Base-by-base conservation (phyloP, 345 rosid species). In the Pistacia atlantica region DNA sequence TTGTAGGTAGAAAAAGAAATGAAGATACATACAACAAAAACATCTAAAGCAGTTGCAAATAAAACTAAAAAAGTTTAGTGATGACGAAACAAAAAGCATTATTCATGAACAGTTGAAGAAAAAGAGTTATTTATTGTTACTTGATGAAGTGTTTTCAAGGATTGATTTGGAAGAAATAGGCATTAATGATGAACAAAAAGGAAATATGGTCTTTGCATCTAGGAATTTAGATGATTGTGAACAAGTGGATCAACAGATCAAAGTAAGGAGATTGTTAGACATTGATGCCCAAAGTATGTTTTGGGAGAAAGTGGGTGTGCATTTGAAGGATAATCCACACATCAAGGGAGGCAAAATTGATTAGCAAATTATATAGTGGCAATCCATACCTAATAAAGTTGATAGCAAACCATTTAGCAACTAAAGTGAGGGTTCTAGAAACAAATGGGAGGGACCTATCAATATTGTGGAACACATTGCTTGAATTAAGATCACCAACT, bases 141-240 rank as follows among this genome's bases (percentile, higher is more conserved):
- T 78, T 57, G 76, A 71, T 78, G 67, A 35, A 72, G 61, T 72
- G 55, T 37, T 67, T 12, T 45, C 45, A 45, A 18, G n/a, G 18
- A 46, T 78, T 22, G 45, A 72, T 72, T n/a, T 72, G 11, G 8
- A 10, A 42, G 17, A 33, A 7, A 14, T 65, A 25, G 76, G 76
- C 37, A 63, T 78, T 56, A 16, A 16, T 46, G 80, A 71, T 2
- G 5, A 54, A 5, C 71, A 77, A 42, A 5, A 4, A 9, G 76
- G 80, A 67, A 71, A 78, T 28, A 52, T 78, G 22, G 76, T 78
- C 17, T 37, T 72, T 17, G 67, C 80, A 12, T 45, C 67, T 0
- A 78, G 67, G n/a, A 0, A 45, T 6, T 71, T 11, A 11, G 0
- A 51, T 7, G 5, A 0, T 42, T 1, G 45, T 42, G 45, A 42